Evolutionary conservation across 495 filamentous ascomycete genomes (phyloP).

Genomic region (Podospora anserina): DNA sequence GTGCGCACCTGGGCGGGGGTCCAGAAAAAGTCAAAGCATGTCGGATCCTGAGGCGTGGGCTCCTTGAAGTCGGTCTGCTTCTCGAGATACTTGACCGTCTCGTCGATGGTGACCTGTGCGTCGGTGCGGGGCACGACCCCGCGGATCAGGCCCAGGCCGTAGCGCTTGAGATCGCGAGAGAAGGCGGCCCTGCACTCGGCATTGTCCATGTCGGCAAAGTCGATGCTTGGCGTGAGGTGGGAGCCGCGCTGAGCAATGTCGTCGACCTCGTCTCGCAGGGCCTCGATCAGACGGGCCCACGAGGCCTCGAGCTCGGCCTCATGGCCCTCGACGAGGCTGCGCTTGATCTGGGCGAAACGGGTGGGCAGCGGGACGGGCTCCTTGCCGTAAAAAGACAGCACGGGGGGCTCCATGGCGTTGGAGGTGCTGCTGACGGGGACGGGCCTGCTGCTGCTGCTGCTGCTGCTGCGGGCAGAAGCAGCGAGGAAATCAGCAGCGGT

Average conservation of each 20-base stretch:
- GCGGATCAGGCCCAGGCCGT: slow-evolving; percentile 65
- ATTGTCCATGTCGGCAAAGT: slow-evolving; percentile 57
- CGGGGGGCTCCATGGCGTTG: slow-evolving; percentile 66
- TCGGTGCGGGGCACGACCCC: slow-evolving; percentile 59
- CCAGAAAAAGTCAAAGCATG: slow-evolving; percentile 94
- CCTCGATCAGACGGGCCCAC: slow-evolving; percentile 66
- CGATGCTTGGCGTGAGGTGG: slow-evolving; percentile 61
- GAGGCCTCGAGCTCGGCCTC: slow-evolving; percentile 63
- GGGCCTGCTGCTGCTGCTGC: slow-evolving; percentile 12
- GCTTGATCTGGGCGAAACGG: slow-evolving; percentile 76
- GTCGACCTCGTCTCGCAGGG: slow-evolving; percentile 57
- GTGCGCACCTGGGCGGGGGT: slow-evolving; percentile 76
- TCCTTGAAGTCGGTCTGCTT: slow-evolving; percentile 54
- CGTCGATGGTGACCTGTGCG: slow-evolving; percentile 56
- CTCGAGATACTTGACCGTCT: slow-evolving; percentile 60
- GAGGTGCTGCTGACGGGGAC: slow-evolving; percentile 12
- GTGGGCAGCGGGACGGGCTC: slow-evolving; percentile 69
- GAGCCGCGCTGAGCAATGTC: slow-evolving; percentile 48
- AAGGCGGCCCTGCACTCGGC: slow-evolving; percentile 49
- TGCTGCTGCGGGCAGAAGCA: slow-evolving; percentile 9
- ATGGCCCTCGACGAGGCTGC: slow-evolving; percentile 60
- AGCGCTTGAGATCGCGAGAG: slow-evolving; percentile 55
- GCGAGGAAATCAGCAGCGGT: slow-evolving; percentile 18
- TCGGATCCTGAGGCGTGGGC: slow-evolving; percentile 56
- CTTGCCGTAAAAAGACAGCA: slow-evolving; percentile 68